phyloP scores from a whole-genome alignment of 371 early-diverging fungal genomes.

The Rhizopus microsporus region DNA sequence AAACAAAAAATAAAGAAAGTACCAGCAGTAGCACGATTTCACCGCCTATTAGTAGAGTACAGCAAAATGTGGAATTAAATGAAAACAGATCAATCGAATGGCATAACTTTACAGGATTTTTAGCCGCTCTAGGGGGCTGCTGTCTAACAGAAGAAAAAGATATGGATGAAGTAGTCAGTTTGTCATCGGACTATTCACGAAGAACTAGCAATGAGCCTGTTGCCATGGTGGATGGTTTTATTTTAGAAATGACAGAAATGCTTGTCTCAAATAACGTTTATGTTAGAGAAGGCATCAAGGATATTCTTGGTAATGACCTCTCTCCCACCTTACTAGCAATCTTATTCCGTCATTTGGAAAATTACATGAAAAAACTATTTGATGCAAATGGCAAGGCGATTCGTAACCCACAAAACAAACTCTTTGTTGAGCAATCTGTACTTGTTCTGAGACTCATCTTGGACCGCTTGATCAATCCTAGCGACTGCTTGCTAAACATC shows the following conservation, averaged over 20 bases:
- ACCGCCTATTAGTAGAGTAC: constrained; percentile 3
- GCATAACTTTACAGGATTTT: constrained; percentile 73
- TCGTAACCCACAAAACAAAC: constrained; percentile 73
- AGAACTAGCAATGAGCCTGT: constrained; percentile 40
- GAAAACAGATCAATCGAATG: constrained; percentile 55
- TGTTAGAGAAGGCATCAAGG: constrained; percentile 85
- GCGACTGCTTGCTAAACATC: constrained; percentile 72
- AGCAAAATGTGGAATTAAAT: constrained; percentile 26
- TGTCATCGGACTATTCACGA: constrained; percentile 2
- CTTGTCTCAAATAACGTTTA: constrained; percentile 83
- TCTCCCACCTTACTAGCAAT: constrained; percentile 77
- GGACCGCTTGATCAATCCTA: constrained; percentile 73
- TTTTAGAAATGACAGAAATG: constrained; percentile 80
- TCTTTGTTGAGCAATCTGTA: constrained; percentile 87
- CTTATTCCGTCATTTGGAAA: constrained; percentile 74
- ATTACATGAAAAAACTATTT: constrained; percentile 71
- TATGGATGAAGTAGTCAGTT: constrained; percentile 3
- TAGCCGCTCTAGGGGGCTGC: constrained; percentile 69
- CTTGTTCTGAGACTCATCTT: constrained; percentile 79
- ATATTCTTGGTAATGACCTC: constrained; percentile 84
- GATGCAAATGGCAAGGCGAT: constrained; percentile 67
- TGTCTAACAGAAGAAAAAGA: constrained; percentile 37
- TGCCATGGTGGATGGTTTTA: constrained; percentile 72
- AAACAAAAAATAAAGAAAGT: constrained; percentile 6
- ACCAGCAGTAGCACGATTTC: background rate